phyloP scores from a whole-genome alignment of 148 eudicot genomes.

The Tetragonia tetragonoides region DNA sequence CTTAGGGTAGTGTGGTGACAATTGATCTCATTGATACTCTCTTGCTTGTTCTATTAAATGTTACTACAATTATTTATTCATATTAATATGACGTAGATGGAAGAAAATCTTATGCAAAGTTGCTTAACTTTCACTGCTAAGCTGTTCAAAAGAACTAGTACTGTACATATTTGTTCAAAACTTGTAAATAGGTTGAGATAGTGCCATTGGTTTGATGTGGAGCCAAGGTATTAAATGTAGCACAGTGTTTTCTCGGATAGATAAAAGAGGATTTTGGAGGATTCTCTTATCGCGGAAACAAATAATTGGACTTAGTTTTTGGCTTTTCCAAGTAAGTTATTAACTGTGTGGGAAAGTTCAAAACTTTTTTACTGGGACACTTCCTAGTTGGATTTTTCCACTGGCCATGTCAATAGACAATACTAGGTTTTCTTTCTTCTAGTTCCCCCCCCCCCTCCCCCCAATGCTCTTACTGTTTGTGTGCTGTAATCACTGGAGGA shows the following conservation, averaged over 20 bases:
- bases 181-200: background rate
- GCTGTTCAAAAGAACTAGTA: background rate
- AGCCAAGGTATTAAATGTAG: background rate
- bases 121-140: conserved; percentile 5
- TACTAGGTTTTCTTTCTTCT: background rate
- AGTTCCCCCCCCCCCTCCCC: background rate
- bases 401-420: background rate
- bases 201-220: background rate
- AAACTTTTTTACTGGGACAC: background rate
- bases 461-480: background rate
- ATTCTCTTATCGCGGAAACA: conserved; percentile 20
- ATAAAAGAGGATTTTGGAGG: background rate
- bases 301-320: conserved; percentile 22
- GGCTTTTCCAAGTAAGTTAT: background rate
- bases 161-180: conserved; percentile 2
- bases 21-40: background rate
- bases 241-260: conserved; percentile 6
- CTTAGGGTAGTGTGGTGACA: conserved; percentile 5
- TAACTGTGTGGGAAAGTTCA: background rate
- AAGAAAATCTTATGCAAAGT: conserved; percentile 14
- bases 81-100: conserved; percentile 6
- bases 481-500: background rate
- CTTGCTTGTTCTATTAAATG: conserved; percentile 15
- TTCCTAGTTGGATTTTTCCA: conserved; percentile 1
- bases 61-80: conserved; percentile 5